Evolutionary conservation across 1,284 basidiomycete species (phyloP), one percentile per base, ranked within the genome.

Genomic region (Apiotrichum domesticum): DNA sequence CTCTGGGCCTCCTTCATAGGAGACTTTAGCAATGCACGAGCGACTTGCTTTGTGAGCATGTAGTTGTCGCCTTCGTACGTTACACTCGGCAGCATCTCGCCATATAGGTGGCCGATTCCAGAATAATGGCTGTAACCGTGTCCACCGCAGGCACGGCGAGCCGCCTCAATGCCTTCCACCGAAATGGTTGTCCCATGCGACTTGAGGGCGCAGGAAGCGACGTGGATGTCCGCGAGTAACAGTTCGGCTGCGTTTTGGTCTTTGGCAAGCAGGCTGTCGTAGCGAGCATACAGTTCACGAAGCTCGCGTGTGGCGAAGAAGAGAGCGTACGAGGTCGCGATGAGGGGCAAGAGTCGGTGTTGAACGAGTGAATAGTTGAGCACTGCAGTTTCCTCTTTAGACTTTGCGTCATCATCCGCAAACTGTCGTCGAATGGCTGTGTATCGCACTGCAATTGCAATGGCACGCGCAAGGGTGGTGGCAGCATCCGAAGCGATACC

Each of bases 351-450:
- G 37, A 83, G 68, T 9, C 82, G 75, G 33, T 81, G 75, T 68
- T 83, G 82, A 66, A 82, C 81, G 49, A 82, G 81, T 1, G 80
- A 79, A 66, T 83, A 83, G 69, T 82, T 81, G 60, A 83, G 72
- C 34, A 83, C 66, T 59, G 81, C 79, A 2, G 80, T 80, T 67
- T 83, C 82, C n/a, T 34, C 55, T 15, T 43, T 10, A 37, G 64
- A 49, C 57, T 71, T 58, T 56, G 75, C 74, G 61, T 78, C 75
- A 2, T 76, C 78, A 13, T 68, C 69, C 50, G 73, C 79, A 74
- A 82, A 82, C 65, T 82, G 81, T 39, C 81, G 67, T 47, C 82
- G 74, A 8, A 82, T 78, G 2, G 80, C 80, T 4, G 79, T 80
- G 63, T 83, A 83, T 49, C 82, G 72, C 3, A 82, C 69, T 37